phyloP scores from a whole-genome alignment of 345 rosid species.

The Hirschfeldia incana region DNA sequence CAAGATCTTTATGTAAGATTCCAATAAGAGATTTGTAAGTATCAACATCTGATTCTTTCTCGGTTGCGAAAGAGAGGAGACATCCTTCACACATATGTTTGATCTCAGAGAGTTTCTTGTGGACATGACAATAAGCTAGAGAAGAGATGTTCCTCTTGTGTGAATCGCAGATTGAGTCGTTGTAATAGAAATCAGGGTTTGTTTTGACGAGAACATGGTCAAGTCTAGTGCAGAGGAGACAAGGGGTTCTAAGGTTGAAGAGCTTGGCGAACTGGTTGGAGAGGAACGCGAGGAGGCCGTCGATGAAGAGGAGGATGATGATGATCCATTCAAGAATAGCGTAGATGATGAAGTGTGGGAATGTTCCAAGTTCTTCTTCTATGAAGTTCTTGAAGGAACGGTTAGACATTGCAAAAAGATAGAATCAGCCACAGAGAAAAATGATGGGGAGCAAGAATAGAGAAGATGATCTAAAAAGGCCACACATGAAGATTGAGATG shows the following conservation, averaged over 20 bases:
- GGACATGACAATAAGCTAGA: slow-evolving; percentile 84
- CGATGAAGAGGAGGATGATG: slow-evolving; percentile 69
- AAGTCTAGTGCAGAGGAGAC: slow-evolving; percentile 85
- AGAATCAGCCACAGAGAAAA: neutral
- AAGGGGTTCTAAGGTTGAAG: slow-evolving; percentile 74
- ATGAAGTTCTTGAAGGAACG: slow-evolving; percentile 64
- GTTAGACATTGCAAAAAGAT: slow-evolving; percentile 46
- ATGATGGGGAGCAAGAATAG: neutral
- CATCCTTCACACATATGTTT: slow-evolving; percentile 85
- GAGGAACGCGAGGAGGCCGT: slow-evolving; percentile 70
- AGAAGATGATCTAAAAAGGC: slow-evolving; percentile 29
- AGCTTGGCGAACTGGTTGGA: slow-evolving; percentile 70
- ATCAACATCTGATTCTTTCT: slow-evolving; percentile 77
- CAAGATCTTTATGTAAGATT: slow-evolving; percentile 78
- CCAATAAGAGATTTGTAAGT: slow-evolving; percentile 83
- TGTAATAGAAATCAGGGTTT: slow-evolving; percentile 70
- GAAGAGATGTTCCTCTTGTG: slow-evolving; percentile 84
- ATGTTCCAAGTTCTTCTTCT: slow-evolving; percentile 73
- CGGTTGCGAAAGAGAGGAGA: slow-evolving; percentile 89
- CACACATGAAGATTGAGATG: slow-evolving; percentile 30
- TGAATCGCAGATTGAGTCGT: slow-evolving; percentile 70
- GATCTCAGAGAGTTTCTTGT: slow-evolving; percentile 86
- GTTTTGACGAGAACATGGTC: slow-evolving; percentile 62
- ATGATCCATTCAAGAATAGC: slow-evolving; percentile 86
- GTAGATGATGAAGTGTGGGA: slow-evolving; percentile 64